Evolutionary conservation across 1,284 basidiomycete genomes (phyloP), one percentile per base, ranked within the genome.

Genomic region (Ustanciosporium gigantosporum): DNA sequence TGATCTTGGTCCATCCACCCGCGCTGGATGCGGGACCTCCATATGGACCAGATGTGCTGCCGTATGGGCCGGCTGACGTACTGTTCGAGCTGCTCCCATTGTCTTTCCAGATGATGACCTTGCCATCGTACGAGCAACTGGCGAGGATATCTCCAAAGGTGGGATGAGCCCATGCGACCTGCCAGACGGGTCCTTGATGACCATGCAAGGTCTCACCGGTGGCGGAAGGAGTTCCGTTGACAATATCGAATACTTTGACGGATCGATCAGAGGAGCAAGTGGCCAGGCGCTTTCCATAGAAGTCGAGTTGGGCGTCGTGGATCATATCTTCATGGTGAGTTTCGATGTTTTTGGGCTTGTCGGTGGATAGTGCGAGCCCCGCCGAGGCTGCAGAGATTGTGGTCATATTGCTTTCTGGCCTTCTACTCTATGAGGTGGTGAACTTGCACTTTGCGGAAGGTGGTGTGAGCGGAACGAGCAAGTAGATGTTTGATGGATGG

Each of bases 81-180:
- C 70, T 74, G 15, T 81, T 77, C 23, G 82, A 79, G 15, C 83
- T 83, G 58, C 77, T 67, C 73, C 77, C 73, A 42, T 79, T 78
- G 70, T 97, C 91, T 78, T 95, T 96, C 94, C 95, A 98, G 67
- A 98, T 94, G 79, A 97, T 85, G 35, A 97, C 94, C 73, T 95
- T 91, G 42, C 94, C 94, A 71, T 98, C 94, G 79, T 97, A 98
- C 4, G 93, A 96, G 78, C 91, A 95, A 25, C 91, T 94, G 16
- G 94, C 94, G 40, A 98, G 86, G 74, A 98, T 95, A 61, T 90
- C 87, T 1, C 94, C 94, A 69, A 91, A 75, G 13, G 74, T 76
- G 93, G 95, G 94, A 74, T 98, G 93, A 6, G 90, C 94, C 95
- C 94, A 98, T n/a, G 92, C 86, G 38, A 98, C 87, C 78, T 95